phyloP scores from a whole-genome alignment of 257 asterid genomes.

The Ilex aquifolium region DNA sequence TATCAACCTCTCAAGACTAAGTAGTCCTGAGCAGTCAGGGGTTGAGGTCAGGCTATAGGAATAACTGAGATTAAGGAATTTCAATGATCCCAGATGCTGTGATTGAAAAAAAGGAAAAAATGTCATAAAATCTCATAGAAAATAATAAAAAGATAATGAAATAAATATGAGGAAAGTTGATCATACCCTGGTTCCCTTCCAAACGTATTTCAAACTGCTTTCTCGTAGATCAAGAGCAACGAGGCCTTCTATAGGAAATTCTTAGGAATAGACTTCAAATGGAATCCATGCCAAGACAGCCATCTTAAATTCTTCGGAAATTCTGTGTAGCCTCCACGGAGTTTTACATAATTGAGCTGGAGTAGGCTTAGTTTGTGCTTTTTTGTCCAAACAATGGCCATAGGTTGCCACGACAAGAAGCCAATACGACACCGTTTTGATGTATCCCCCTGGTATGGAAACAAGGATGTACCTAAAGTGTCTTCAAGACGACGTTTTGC shows the following conservation, averaged over 20 bases:
- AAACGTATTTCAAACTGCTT: slow-evolving; percentile 12
- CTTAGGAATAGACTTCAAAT: slow-evolving; percentile 14
- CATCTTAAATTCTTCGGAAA: slow-evolving; percentile 19
- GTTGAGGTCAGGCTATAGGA: background rate
- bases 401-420: background rate
- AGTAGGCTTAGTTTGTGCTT: slow-evolving; percentile 11
- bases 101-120: background rate
- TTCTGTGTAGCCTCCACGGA: slow-evolving; percentile 8
- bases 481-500: background rate
- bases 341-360: slow-evolving; percentile 7
- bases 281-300: slow-evolving; percentile 15
- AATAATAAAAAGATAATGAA: background rate
- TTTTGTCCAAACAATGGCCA: no score
- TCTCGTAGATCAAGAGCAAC: slow-evolving; percentile 14
- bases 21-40: slow-evolving; percentile 6
- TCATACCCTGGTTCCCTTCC: slow-evolving; percentile 18
- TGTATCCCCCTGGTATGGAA: background rate
- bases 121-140: background rate
- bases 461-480: background rate
- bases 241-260: slow-evolving; percentile 11
- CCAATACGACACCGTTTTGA: background rate
- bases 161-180: no score
- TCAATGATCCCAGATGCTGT: slow-evolving; percentile 10
- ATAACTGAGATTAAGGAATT: slow-evolving; percentile 1
- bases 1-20: slow-evolving; percentile 7